phyloP scores from a whole-genome alignment of 495 filamentous ascomycete species.

The Talaromyces borbonicus region DNA sequence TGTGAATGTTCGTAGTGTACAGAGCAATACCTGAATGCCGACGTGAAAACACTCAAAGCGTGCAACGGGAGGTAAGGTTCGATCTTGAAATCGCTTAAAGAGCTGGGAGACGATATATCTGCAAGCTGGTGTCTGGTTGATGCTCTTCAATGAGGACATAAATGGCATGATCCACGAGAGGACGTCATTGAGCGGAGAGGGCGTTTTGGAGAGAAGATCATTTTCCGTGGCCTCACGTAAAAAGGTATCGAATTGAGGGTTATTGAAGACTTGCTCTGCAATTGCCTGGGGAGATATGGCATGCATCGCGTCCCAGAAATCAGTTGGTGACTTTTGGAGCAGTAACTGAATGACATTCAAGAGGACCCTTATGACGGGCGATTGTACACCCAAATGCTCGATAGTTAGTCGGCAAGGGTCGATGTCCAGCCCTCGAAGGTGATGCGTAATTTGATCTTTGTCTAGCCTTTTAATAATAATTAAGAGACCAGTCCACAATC shows the following conservation, averaged over 20 bases:
- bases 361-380: conserved; percentile 48
- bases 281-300: conserved; percentile 63
- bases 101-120: conserved; percentile 60
- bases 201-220: conserved; percentile 41
- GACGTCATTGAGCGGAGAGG: conserved; percentile 48
- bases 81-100: conserved; percentile 52
- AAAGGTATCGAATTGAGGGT: conserved; percentile 52
- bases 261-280: conserved; percentile 67
- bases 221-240: conserved; percentile 46
- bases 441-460: conserved; percentile 65
- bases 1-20: conserved; percentile 43
- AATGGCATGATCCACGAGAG: conserved; percentile 68
- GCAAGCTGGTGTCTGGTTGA: conserved; percentile 62
- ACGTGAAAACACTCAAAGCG: conserved; percentile 41
- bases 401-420: conserved; percentile 68
- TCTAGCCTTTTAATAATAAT: conserved; percentile 60
- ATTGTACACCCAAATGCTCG: conserved; percentile 58
- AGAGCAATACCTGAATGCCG: conserved; percentile 39
- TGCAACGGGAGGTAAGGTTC: conserved; percentile 32
- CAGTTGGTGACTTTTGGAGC: conserved; percentile 59
- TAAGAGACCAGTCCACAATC: conserved; percentile 67
- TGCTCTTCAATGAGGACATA: conserved; percentile 61
- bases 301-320: conserved; percentile 82
- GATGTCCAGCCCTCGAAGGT: conserved; percentile 66
- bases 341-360: conserved; percentile 56